Evolutionary conservation across 2,329 filamentous ascomycete species (phyloP), one percentile per base, ranked within the genome.

Genomic region (Emydomyces testavorans): DNA sequence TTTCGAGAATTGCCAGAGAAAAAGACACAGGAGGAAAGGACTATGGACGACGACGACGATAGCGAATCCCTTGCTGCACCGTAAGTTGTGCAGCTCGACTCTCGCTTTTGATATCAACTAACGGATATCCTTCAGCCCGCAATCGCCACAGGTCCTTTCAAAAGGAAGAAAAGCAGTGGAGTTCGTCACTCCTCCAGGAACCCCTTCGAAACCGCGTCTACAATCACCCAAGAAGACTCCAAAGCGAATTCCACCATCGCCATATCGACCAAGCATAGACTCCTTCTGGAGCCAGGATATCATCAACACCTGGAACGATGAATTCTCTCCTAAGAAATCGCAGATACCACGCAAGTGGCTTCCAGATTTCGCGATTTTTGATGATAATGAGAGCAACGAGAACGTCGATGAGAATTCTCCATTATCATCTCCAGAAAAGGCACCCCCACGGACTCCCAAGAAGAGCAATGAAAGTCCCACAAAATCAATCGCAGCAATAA

Each of bases 271-370:
- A 28, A 74, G 68, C 51, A 64, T 70, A 21, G 75, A 77, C 54
- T 70, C 66, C 1, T 77, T 78, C 56, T 77, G 75, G 75, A 70
- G 66, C 50, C 68, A 71, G 50, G 68, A 71, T 23, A 58, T 66
- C 18, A 69, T 74, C 49, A 75, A 75, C 53, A 65, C 71, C 26
- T 77, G 75, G 74, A 71, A 73, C 49, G 74, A 77, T 37, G 65
- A 70, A 31, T 69, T 74, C 56, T 76, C 74, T 0, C 74, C 75
- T 0, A 67, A 63, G 31, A 77, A 76, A 54, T 46, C 57, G 20
- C 55, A 54, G 24, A 46, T 50, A 1, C 44, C 54, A 4, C 50
- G 53, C 6, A 42, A 48, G 23, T 21, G 37, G 8, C 18, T 41
- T 11, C 43, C 49, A 38, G 52, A 45, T 10, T 60, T 57, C 46